Conservation (phyloP, 2,329 filamentous ascomycete genomes). For the Alternaria arbusti region DNA sequence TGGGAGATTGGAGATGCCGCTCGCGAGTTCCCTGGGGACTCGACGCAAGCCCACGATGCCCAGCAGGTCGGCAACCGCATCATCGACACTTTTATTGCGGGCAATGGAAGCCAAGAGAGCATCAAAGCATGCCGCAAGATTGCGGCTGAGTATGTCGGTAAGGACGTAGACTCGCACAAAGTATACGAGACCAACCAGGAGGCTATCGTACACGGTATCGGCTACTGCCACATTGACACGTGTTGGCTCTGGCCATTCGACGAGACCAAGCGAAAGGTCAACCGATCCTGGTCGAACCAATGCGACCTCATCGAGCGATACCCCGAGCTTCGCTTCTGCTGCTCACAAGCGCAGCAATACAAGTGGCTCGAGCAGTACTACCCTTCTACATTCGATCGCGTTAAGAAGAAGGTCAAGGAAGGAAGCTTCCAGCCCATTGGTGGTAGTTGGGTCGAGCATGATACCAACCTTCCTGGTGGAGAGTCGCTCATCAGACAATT, state of each 20-base stretch:
- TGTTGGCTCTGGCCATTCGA: slow-evolving; percentile 99
- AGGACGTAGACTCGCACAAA: slow-evolving; percentile 75
- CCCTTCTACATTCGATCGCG: slow-evolving; percentile 84
- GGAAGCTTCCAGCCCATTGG: slow-evolving; percentile 94
- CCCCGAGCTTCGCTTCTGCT: slow-evolving; percentile 89
- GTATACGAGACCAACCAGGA: slow-evolving; percentile 81
- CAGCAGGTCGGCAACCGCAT: slow-evolving; percentile 84
- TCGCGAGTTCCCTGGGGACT: slow-evolving; percentile 85
- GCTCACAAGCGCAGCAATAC: slow-evolving; percentile 95
- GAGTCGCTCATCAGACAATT: slow-evolving; percentile 95
- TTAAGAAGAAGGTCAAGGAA: slow-evolving; percentile 88
- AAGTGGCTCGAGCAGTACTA: slow-evolving; percentile 95
- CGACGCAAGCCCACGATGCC: slow-evolving; percentile 87
- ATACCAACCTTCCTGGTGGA: slow-evolving; percentile 95
- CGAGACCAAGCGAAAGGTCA: slow-evolving; percentile 96
- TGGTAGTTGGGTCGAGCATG: slow-evolving; percentile 98
- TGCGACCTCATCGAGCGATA: slow-evolving; percentile 95
- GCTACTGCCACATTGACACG: slow-evolving; percentile 97
- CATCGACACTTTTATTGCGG: slow-evolving; percentile 86
- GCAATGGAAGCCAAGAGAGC: slow-evolving; percentile 72
- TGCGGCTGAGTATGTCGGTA: slow-evolving; percentile 80
- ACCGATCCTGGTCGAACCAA: slow-evolving; percentile 94
- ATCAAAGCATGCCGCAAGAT: slow-evolving; percentile 83
- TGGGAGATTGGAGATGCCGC: slow-evolving; percentile 96
- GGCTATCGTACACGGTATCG: slow-evolving; percentile 84